These are phyloP conservation scores for Picea abies DNA, from an alignment of 83 land plant species.

Conservation along the genomic window DNA sequence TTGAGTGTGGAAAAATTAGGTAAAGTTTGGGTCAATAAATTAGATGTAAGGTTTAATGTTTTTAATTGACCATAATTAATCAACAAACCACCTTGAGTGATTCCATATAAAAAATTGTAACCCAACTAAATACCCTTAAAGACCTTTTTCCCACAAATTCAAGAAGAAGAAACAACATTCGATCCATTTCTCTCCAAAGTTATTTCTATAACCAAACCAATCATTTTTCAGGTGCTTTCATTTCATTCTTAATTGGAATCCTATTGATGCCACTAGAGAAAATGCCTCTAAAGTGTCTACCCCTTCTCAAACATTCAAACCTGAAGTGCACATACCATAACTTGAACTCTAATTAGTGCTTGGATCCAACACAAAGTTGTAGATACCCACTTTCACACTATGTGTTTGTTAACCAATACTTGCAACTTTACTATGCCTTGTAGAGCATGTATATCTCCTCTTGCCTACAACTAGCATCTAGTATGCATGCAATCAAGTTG, in stretches of 20 bases:
- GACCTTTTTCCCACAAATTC: background rate
- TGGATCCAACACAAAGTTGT: slow-evolving; percentile 23
- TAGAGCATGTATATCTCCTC: slow-evolving; percentile 15
- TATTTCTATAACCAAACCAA: no score
- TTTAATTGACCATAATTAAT: slow-evolving; percentile 47
- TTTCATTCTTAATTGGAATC: no score
- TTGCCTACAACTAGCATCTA: slow-evolving; percentile 11
- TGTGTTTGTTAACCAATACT: slow-evolving; percentile 18
- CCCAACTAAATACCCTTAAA: slow-evolving; percentile 35
- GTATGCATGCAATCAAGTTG: background rate
- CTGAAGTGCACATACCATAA: background rate
- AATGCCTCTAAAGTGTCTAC: slow-evolving; percentile 5
- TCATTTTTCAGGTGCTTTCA: no score
- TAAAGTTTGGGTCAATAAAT: slow-evolving; percentile 28
- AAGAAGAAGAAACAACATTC: no score
- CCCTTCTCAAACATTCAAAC: slow-evolving; percentile 17
- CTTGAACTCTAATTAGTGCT: slow-evolving; percentile 21
- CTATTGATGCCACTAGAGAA: background rate
- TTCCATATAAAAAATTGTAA: slow-evolving; percentile 28
- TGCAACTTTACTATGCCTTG: slow-evolving; percentile 25
- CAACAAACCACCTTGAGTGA: slow-evolving; percentile 28
- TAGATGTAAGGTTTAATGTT: slow-evolving; percentile 34
- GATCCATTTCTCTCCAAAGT: no score
- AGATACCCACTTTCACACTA: slow-evolving; percentile 22
- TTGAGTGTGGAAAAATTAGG: slow-evolving; percentile 48